Evolutionary conservation across 2,329 filamentous ascomycete genomes (phyloP).

Genomic region (Trematosphaeria pertusa): DNA sequence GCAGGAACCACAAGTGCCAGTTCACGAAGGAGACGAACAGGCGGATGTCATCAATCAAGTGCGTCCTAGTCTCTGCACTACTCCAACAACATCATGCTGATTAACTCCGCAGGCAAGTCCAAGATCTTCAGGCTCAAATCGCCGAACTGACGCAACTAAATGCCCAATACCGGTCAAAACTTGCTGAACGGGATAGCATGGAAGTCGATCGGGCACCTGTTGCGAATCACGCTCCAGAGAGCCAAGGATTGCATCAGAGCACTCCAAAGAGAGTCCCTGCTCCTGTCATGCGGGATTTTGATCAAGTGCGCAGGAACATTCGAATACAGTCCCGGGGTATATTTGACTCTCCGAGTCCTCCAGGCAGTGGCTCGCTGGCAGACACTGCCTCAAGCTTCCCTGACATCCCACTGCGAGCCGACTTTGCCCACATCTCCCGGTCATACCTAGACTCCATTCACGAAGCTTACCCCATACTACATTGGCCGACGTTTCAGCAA

Average conservation of each 20-base stretch:
- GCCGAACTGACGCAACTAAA: constrained; percentile 82
- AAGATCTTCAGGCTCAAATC: constrained; percentile 94
- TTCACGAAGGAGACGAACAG: constrained; percentile 99
- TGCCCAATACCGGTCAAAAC: constrained; percentile 70
- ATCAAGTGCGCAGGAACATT: constrained; percentile 74
- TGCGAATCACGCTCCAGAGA: constrained; percentile 55
- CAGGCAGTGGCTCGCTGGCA: constrained; percentile 54
- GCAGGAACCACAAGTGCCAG: constrained; percentile 94
- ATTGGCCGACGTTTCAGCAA: constrained; percentile 83
- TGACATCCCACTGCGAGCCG: constrained; percentile 71
- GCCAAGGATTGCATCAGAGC: constrained; percentile 10
- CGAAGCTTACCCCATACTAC: constrained; percentile 80
- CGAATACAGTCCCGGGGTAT: constrained; percentile 77
- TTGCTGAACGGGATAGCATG: constrained; percentile 58
- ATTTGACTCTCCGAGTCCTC: constrained; percentile 75
- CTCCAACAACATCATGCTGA: too few relatives aligned
- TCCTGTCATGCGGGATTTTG: constrained; percentile 70
- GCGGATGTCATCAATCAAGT: constrained; percentile 98
- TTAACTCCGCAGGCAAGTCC: constrained; percentile 71
- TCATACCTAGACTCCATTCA: constrained; percentile 81
- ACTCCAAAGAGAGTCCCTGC: constrained; percentile 62
- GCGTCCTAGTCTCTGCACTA: too few relatives aligned
- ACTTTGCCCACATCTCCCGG: constrained; percentile 74
- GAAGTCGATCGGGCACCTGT: constrained; percentile 47
- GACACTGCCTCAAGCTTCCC: constrained; percentile 59